Evolutionary conservation across 345 rosid genomes (phyloP), one percentile per base, ranked within the genome.

Genomic region (Crucihimalaya himalaica): DNA sequence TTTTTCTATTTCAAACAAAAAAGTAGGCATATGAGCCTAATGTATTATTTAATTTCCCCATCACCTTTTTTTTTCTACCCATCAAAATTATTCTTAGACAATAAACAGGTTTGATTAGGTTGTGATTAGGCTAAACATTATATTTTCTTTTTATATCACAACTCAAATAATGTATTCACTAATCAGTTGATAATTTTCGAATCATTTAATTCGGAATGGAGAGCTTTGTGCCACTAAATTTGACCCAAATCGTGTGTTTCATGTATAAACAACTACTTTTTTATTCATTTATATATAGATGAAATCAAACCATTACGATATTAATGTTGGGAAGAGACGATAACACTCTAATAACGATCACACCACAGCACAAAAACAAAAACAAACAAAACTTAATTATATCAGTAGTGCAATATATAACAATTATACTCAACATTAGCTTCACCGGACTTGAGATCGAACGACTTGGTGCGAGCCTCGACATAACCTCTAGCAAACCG

Each of bases 401-500:
- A 15, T 63, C 76, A 82, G 48, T 79, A 74, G 48, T 80, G 81
- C 67, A 83, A 23, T 18, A 77, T 80, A 50, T 78, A 75, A 19
- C 84, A 74, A 55, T 57, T 70, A 27, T 78, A 82, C 77, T 80
- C 81, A 35, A 80, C 66, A 4, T 9, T 68, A 46, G 83, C 80
- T 34, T 70, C 76, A 16, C 78, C 74, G 0, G 79, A 11, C 9
- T 46, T 59, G 16, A 1, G 0, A 61, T 81, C 40, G 2, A 71
- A 46, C 3, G 0, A 53, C 15, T 47, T 73, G 19, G 88, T 84
- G 6, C 76, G 71, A 18, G 80, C 83, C 67, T 81, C 59, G 16
- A 70, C 85, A 74, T 81, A 84, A 4, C 86, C 87, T 67, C 84
- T 73, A 19, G 88, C 85, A 28, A 84, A 83, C 29, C 85, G 75